These are phyloP conservation scores for Pichia sp. DNA, from an alignment of 1,139 yeast genomes.

Conservation along the genomic window DNA sequence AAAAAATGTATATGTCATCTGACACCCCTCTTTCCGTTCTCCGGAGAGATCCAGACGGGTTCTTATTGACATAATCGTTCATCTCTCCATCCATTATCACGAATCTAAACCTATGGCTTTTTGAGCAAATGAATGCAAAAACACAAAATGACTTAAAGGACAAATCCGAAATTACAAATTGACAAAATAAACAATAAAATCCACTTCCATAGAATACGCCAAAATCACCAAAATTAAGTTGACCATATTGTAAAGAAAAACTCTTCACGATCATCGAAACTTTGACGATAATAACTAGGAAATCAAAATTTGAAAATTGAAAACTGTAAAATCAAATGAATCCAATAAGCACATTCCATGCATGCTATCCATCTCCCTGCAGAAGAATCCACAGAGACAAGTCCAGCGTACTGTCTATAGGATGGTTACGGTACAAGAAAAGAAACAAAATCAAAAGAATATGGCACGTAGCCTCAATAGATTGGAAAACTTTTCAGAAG, in stretches of 20 bases:
- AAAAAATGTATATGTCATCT: slow-evolving; percentile 31
- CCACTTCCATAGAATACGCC: slow-evolving; percentile 18
- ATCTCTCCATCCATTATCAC: slow-evolving; percentile 35
- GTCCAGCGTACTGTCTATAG: slow-evolving; percentile 35
- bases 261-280: slow-evolving; percentile 14
- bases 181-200: slow-evolving; percentile 11
- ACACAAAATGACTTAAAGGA: neutral
- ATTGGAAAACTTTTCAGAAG: neutral
- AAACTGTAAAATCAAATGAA: neutral
- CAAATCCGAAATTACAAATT: neutral
- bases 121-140: slow-evolving; percentile 6
- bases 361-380: slow-evolving; percentile 13
- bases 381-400: slow-evolving; percentile 15
- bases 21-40: slow-evolving; percentile 35
- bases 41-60: slow-evolving; percentile 33
- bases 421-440: slow-evolving; percentile 33
- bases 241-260: slow-evolving; percentile 17
- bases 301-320: neutral
- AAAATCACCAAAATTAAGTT: neutral
- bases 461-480: too few relatives aligned
- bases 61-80: slow-evolving; percentile 31
- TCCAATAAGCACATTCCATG: neutral
- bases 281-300: slow-evolving; percentile 11
- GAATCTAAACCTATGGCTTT: slow-evolving; percentile 27
- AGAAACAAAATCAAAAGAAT: slow-evolving; percentile 12